Base-by-base conservation (phyloP, 2,329 filamentous ascomycete species). In the Zasmidium citrigriseum region DNA sequence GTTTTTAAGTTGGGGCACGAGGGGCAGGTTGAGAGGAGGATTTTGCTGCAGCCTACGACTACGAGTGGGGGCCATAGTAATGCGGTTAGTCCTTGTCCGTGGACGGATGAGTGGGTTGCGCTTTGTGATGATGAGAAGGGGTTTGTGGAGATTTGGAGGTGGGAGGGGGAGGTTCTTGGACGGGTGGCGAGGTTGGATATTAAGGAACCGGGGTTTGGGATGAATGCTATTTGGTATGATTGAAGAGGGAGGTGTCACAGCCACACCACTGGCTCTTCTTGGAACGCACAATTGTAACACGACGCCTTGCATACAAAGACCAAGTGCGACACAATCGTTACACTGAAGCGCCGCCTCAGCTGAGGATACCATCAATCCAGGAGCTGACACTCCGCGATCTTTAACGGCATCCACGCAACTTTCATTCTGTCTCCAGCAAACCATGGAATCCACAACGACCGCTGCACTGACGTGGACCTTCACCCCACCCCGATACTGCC, bases 171-270 rank as follows among this genome's bases (percentile, higher is more conserved):
- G 80, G 90, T 88, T 67, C 76, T 96, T 54, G 88, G 86, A 1
- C 80, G 91, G 2, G 91, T 96, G 7, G 91, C 91, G 16, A 82
- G 89, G 62, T 80, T 90, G 62, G 86, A 90, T 66, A 87, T 96
- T 38, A 86, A 87, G 4, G 91, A 96, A 78, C 90, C 89, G n/a
- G 91, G 91, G 1, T 96, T 96, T 73, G 91, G 91, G 1, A 96
- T 96, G 91, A 96, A 96, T 76, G 91, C 91, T n/a, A 92, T 96
- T 63, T 96, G 91, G 91, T 95, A 95, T 74, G 89, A 96, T 76
- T 91, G 68, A 70, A 20, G 3, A 5, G n/a, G 24, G 9, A 48
- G 46, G 7, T 10, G 7, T 34, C 27, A 7, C 27, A 34, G 27
- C 27, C 27, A 34, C 27, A n/a, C n/a, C n/a, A n/a, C n/a, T n/a